Evolutionary conservation across 768 basidiomycete species (phyloP), one percentile per base, ranked within the genome.

Genomic region (Russula foetens): DNA sequence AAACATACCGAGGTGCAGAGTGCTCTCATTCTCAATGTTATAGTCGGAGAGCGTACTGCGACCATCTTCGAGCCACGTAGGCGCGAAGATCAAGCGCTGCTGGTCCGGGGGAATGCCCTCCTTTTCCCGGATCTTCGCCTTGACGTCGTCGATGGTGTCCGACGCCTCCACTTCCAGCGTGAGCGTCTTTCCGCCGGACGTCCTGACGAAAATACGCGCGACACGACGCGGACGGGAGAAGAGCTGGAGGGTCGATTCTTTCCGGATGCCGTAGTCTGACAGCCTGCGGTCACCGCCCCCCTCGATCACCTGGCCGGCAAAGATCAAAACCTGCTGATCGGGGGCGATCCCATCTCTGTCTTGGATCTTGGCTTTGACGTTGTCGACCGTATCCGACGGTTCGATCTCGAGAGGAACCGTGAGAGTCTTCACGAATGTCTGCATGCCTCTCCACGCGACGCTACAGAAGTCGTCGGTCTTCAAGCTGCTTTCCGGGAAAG

Each of bases 401-500:
- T 64, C 63, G 6, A 64, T 60, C 33, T 64, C 63, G 3, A 64
- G 55, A 1, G 63, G 62, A 26, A 64, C 62, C 46, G 63, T 64
- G 38, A 64, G 39, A 0, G 63, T 64, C 56, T 64, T 64, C 19
- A 64, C 63, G 15, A 64, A 64, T 7, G 62, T 64, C 52, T 64
- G 63, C 63, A 64, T 64, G n/a, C n/a, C 26, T 60, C 63, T 4
- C 63, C 63, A 28, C 63, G 63, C 8, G 60, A 57, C 63, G 63
- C 0, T 69, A 71, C 17, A 71, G 67, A 3, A 69, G 70, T 24
- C 70, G 69, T 5, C 70, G 69, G 47, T 71, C 70, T 58, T 71
- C 70, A 24, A 71, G 65, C 60, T 71, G 70, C 60, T 71, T 71
- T 28, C 70, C 70, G 1, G 70, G 69, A 46, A 71, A 71, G 53